Evolutionary conservation across 2,329 filamentous ascomycete species (phyloP).

Genomic region (Aspergillus piperis): DNA sequence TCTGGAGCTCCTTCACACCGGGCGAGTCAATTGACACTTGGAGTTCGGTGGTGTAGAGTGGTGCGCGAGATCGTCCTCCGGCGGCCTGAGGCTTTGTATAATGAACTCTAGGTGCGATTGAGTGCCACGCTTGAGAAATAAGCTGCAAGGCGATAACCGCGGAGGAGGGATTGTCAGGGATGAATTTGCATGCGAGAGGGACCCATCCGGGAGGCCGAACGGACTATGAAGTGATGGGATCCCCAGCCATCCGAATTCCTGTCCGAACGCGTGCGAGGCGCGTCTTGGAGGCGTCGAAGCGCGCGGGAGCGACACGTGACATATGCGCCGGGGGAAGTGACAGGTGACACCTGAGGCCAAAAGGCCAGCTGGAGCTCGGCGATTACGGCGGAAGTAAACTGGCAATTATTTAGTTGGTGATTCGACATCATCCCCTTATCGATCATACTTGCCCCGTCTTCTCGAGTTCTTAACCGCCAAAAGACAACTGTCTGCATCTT

Average conservation of each 20-base stretch:
- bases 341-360: conserved; percentile 16
- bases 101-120: not conserved
- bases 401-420: not conserved
- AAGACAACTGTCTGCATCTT: not conserved
- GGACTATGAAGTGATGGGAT: not conserved
- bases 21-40: not conserved
- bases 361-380: conserved; percentile 27
- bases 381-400: not conserved
- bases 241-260: conserved; percentile 21
- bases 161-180: not conserved
- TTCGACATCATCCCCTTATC: not conserved
- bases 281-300: conserved; percentile 6
- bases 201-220: not conserved
- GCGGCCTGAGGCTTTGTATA: not conserved
- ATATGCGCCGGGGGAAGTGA: not conserved
- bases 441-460: not conserved
- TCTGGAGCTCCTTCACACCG: not conserved
- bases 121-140: not conserved
- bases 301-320: conserved; percentile 11
- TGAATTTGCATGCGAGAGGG: not conserved
- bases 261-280: conserved; percentile 25
- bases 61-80: not conserved
- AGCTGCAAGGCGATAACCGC: not conserved
- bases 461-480: not conserved
- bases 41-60: not conserved